Evolutionary conservation across 805 yeast species (phyloP).

Genomic region (Monosporozyma solicola): DNA sequence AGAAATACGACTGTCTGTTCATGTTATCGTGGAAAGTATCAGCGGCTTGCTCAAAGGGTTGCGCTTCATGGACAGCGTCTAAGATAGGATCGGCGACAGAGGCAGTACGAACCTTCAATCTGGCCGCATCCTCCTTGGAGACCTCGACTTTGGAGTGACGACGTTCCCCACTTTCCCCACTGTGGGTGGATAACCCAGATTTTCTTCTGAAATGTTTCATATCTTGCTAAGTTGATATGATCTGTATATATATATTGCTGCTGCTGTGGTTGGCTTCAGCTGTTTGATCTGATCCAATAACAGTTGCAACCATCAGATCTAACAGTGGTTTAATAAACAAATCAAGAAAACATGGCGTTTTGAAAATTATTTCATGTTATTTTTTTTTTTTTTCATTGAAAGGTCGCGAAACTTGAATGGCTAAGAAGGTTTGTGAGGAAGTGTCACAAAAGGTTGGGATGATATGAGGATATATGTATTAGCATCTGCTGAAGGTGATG

Average conservation of each 20-base stretch:
- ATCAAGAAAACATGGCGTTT: neutral
- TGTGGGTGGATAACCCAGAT: constrained; percentile 20
- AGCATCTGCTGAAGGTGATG: no score
- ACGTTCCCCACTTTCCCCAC: constrained; percentile 24
- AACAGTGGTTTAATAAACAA: neutral
- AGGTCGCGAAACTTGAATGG: no score
- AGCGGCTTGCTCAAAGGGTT: constrained; percentile 74
- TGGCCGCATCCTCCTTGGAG: constrained; percentile 42
- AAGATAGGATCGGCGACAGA: constrained; percentile 84
- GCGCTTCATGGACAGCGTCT: constrained; percentile 88
- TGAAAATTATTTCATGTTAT: neutral
- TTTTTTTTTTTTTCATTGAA: no score
- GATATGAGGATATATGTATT: neutral
- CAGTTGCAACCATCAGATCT: neutral
- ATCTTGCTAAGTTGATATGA: neutral
- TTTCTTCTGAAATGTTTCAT: constrained; percentile 42
- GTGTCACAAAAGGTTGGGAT: no score
- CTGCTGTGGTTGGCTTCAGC: neutral
- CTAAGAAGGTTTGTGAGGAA: no score
- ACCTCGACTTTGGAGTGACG: constrained; percentile 32
- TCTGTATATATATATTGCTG: no score
- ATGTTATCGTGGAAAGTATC: constrained; percentile 29
- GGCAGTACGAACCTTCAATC: constrained; percentile 56
- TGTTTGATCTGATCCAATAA: neutral
- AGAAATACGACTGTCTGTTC: constrained; percentile 32